Conservation (phyloP, 345 rosid genomes). For the Boechera retrofracta region DNA sequence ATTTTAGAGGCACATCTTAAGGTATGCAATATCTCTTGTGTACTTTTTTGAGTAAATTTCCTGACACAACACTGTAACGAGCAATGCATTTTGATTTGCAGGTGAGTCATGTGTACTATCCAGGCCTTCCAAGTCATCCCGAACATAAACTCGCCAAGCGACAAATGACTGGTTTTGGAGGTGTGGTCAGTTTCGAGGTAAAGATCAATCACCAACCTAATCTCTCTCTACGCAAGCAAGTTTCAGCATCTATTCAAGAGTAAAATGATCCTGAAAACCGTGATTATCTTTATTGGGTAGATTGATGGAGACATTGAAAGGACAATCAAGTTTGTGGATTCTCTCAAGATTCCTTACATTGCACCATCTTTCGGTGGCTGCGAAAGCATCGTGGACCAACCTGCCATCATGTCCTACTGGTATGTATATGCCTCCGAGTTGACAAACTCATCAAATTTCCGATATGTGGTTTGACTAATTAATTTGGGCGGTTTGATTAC, state of each 20-base stretch:
- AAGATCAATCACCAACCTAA: background rate
- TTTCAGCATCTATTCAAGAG: background rate
- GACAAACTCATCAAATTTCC: background rate
- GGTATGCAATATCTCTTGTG: slow-evolving; percentile 48
- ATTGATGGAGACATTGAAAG: slow-evolving; percentile 77
- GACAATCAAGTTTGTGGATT: slow-evolving; percentile 81
- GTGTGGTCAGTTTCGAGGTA: slow-evolving; percentile 99
- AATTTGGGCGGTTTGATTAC: slow-evolving; percentile 2
- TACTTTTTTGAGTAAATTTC: background rate
- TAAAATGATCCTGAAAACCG: slow-evolving; percentile 21
- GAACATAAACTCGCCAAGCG: slow-evolving; percentile 87
- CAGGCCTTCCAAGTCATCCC: slow-evolving; percentile 92
- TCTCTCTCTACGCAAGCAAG: background rate
- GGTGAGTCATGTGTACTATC: slow-evolving; percentile 92
- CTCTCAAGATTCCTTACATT: slow-evolving; percentile 91
- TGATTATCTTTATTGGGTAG: slow-evolving; percentile 44
- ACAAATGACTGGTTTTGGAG: slow-evolving; percentile 99
- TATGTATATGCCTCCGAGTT: slow-evolving; percentile 37
- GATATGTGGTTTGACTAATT: background rate
- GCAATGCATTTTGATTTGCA: slow-evolving; percentile 29
- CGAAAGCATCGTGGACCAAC: slow-evolving; percentile 98
- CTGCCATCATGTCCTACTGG: slow-evolving; percentile 99
- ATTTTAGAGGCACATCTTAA: slow-evolving; percentile 99
- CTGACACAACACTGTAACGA: background rate
- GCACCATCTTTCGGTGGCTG: slow-evolving; percentile 99